Conservation (phyloP, 176 grass and related monocot species). For the Musa acuminata region DNA sequence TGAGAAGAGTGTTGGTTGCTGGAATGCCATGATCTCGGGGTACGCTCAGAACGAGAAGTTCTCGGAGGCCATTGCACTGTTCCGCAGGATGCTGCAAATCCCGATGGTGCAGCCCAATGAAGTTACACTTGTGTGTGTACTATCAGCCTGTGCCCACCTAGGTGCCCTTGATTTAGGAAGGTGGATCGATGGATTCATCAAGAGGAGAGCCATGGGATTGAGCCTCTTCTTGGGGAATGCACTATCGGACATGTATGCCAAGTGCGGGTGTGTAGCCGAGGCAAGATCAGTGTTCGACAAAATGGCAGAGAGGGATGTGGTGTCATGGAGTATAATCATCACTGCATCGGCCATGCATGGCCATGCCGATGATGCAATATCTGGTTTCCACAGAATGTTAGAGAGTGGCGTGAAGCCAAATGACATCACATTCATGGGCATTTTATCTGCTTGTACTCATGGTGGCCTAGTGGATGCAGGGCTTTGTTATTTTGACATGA, state of each 20-base stretch:
- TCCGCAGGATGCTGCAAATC: constrained; percentile 11
- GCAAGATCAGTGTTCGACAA: constrained; percentile 23
- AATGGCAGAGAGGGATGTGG: constrained; percentile 26
- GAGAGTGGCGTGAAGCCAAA: constrained; percentile 15
- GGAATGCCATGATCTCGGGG: constrained; percentile 46
- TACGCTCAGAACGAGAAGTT: constrained; percentile 23
- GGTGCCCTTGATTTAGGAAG: constrained; percentile 28
- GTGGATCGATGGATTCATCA: constrained; percentile 22
- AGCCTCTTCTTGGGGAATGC: constrained; percentile 30
- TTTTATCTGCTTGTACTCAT: constrained; percentile 52
- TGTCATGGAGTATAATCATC: constrained; percentile 53
- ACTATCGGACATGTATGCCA: constrained; percentile 54
- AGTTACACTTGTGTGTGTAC: constrained; percentile 31
- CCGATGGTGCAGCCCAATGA: constrained; percentile 15
- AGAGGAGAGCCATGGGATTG: not conserved
- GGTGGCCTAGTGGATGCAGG: constrained; percentile 30
- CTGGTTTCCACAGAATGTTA: constrained; percentile 26
- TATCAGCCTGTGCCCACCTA: constrained; percentile 32
- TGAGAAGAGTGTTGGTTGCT: constrained; percentile 39
- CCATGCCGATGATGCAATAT: constrained; percentile 29
- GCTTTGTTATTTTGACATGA: constrained; percentile 28
- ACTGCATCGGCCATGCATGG: constrained; percentile 37
- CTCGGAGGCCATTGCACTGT: constrained; percentile 1
- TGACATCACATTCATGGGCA: constrained; percentile 41
- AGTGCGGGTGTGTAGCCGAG: constrained; percentile 29